Evolutionary conservation across 805 yeast genomes (phyloP).

Genomic region (Yarrowia porcina): DNA sequence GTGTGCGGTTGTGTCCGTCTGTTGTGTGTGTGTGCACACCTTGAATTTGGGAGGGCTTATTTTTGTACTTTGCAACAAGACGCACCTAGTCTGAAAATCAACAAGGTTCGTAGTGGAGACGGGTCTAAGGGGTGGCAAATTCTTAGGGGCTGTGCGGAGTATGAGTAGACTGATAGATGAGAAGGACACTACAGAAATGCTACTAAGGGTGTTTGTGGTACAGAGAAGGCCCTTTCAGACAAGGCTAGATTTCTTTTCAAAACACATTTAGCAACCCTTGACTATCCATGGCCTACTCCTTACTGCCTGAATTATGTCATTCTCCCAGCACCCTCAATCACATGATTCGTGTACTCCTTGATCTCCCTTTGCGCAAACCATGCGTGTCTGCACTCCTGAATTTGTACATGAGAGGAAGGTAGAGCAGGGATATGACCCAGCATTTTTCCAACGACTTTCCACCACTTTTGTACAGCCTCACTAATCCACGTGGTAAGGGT

Average conservation of each 20-base stretch:
- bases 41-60: neutral
- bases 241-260: too few species aligned
- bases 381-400: constrained; percentile 21
- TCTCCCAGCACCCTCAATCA: constrained; percentile 22
- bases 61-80: neutral
- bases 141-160: neutral
- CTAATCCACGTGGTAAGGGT: too few species aligned
- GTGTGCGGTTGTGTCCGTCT: neutral
- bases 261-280: too few species aligned
- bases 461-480: too few species aligned
- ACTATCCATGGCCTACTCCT: neutral
- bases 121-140: constrained; percentile 12
- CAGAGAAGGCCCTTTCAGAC: too few species aligned
- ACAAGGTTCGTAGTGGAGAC: constrained; percentile 21
- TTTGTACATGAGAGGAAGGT: neutral
- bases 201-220: too few species aligned
- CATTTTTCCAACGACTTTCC: too few species aligned
- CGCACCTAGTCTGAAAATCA: neutral
- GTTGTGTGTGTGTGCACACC: constrained; percentile 4
- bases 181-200: too few species aligned
- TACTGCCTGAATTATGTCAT: constrained; percentile 14
- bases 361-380: constrained; percentile 24
- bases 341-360: constrained; percentile 18
- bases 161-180: neutral
- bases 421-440: too few species aligned